These are phyloP conservation scores for Hypoxylon perforatum DNA, from an alignment of 495 filamentous ascomycete species.

Conservation along the genomic window DNA sequence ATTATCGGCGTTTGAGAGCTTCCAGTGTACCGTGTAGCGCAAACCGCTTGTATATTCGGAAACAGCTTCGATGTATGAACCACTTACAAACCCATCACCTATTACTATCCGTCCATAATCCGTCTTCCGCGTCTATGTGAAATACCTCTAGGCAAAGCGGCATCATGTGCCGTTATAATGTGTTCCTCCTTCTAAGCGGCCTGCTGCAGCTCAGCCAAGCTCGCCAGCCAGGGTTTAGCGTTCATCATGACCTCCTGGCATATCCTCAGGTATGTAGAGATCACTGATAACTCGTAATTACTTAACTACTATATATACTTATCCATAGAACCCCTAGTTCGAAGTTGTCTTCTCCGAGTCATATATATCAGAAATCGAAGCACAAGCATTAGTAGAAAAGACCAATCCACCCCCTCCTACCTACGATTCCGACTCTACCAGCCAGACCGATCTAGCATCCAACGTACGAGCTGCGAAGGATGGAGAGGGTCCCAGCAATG, in stretches of 20 bases:
- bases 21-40: too few relatives aligned
- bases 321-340: conserved; percentile 64
- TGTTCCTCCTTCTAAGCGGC: conserved; percentile 52
- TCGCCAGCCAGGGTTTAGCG: conserved; percentile 62
- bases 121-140: conserved; percentile 41
- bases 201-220: conserved; percentile 53
- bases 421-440: conserved; percentile 44
- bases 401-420: conserved; percentile 40
- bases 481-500: conserved; percentile 26
- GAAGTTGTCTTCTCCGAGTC: conserved; percentile 82
- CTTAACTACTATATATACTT: conserved; percentile 24
- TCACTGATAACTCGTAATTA: not conserved
- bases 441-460: conserved; percentile 51
- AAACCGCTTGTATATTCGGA: too few relatives aligned
- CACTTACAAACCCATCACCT: not conserved
- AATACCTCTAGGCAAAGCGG: conserved; percentile 47
- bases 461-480: conserved; percentile 47
- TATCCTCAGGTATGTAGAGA: conserved; percentile 81
- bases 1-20: not conserved
- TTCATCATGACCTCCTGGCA: conserved; percentile 91
- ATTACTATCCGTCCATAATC: not conserved
- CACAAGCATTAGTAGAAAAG: conserved; percentile 65
- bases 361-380: conserved; percentile 77
- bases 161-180: conserved; percentile 62
- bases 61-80: too few relatives aligned